Evolutionary conservation across 192 early-diverging fungal genomes (phyloP), one percentile per base, ranked within the genome.

Genomic region (Linnemannia hyalina): DNA sequence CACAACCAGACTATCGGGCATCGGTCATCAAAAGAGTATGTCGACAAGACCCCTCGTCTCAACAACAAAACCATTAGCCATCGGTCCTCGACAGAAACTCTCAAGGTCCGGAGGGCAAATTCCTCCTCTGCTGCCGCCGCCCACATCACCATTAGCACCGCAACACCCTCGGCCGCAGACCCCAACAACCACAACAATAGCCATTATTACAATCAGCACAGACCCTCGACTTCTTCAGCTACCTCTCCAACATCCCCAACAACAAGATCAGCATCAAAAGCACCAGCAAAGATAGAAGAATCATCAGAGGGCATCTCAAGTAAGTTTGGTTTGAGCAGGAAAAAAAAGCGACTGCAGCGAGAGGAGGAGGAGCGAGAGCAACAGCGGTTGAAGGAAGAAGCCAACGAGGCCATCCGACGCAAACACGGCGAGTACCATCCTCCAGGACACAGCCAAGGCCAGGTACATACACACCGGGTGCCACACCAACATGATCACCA

Each of bases 381-480:
- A 47, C 70, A 49, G 13, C 46, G 72, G 20, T 49, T 81, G 18
- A 80, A 81, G 63, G 75, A 80, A 32, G 72, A 77, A 41, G 84
- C 84, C 49, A 76, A 77, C 47, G 84, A 86, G 71, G 84, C 84
- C 38, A 29, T 86, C 26, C 78, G 84, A 13, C 70, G 72, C 40
- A 86, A 86, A 46, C 84, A 86, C 68, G 84, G 84, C 35, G 84
- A 86, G 26, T 80, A 81, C 65, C 79, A 68, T 44, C 79, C 84
- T 18, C 84, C 84, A n/a, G 84, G 84, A 9, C 84, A 86, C 35
- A 74, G 49, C 23, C 75, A 75, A 10, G 84, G 84, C 0, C 57
- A 54, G 72, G 73, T 86, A 35, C 84, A 86, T 65, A 86, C 79
- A 10, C 84, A 86, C 60, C 73, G 79, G 16, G 4, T 22, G 8